Evolutionary conservation across 441 rosid genomes (phyloP), one percentile per base, ranked within the genome.

Genomic region (Eugenia klotzschiana): DNA sequence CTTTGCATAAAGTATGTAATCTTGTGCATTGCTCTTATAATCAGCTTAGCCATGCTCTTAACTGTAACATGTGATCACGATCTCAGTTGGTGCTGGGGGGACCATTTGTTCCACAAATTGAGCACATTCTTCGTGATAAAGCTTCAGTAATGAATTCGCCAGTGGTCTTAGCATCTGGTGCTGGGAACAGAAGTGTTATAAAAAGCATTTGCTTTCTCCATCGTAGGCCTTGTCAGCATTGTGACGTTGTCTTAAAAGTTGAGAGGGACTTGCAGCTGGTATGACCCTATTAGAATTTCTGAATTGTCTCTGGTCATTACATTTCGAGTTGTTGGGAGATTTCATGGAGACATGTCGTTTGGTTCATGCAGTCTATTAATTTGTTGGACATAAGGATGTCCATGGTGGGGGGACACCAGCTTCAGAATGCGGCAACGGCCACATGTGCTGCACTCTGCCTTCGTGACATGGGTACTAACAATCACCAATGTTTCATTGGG

Each of bases 321-420:
- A 0, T 69, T 69, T 9, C 10, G 46, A 37, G 77, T 37, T 69
- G 10, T 1, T 20, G 4, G 8, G 46, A 33, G 43, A 37, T 33
- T 82, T 40, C 27, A 27, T 80, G 77, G 0, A 20, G 46, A 69
- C 7, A 9, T 69, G 77, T 69, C 3, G 3, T 33, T 33, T 69
- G 77, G 77, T 20, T 69, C 7, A 81, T 73, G 91, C 94, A 96
- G 99, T 90, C 84, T 77, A 80, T 88, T 54, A 89, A 92, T 90
- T 89, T 96, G 87, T 69, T 84, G 88, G 94, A 90, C 83, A 83
- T 96, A 74, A 91, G 90, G 58, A 84, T 95, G 82, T 87, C 86
- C 84, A 91, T 96, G 95, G 93, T 93, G 83, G 98, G 99, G 87
- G 88, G 83, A 83, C 99, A 96, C 89, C 98, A 96, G 90, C 94